A percentile compares a stretch with the other conserved stretches of the same genome.
phyloP scores from a whole-genome alignment of 495 filamentous ascomycete genomes.

The Penicillium paradoxum region DNA sequence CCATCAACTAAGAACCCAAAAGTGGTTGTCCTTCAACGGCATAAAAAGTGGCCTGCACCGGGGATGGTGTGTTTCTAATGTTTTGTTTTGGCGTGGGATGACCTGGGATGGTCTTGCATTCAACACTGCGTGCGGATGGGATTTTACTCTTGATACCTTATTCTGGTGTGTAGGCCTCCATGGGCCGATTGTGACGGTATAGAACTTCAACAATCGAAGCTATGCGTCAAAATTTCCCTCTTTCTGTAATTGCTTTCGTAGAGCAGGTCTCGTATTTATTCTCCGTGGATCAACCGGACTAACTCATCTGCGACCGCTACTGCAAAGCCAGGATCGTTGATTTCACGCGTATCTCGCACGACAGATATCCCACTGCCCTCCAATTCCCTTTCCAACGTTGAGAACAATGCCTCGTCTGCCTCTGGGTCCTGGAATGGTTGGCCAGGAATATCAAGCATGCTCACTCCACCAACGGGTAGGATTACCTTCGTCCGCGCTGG shows the following conservation, averaged over 20 bases:
- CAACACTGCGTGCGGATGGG: constrained; percentile 43
- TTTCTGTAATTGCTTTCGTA: constrained; percentile 1
- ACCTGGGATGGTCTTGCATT: constrained; percentile 46
- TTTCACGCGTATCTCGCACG: constrained; percentile 26
- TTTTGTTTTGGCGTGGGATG: constrained; percentile 33
- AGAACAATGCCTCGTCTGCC: constrained; percentile 45
- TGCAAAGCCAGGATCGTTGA: constrained; percentile 47
- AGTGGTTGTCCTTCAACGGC: constrained; percentile 65
- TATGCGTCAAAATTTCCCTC: constrained; percentile 3
- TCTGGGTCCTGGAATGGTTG: constrained; percentile 39
- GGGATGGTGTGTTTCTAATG: constrained; percentile 32
- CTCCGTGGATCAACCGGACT: constrained; percentile 9
- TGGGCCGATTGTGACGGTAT: constrained; percentile 15
- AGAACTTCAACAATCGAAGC: constrained; percentile 14
- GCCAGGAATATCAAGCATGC: constrained; percentile 35
- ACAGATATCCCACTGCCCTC: constrained; percentile 34
- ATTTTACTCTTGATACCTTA: constrained; percentile 28
- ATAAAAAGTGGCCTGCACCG: constrained; percentile 47
- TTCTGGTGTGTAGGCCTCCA: constrained; percentile 11
- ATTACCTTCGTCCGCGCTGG: constrained; percentile 47
- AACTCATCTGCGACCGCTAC: constrained; percentile 21
- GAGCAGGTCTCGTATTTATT: not conserved
- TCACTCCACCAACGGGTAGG: constrained; percentile 52
- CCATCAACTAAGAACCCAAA: constrained; percentile 47
- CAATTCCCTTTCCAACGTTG: constrained; percentile 37